These are phyloP conservation scores for Stellera chamaejasme DNA, from an alignment of 345 rosid genomes.

Conservation along the genomic window DNA sequence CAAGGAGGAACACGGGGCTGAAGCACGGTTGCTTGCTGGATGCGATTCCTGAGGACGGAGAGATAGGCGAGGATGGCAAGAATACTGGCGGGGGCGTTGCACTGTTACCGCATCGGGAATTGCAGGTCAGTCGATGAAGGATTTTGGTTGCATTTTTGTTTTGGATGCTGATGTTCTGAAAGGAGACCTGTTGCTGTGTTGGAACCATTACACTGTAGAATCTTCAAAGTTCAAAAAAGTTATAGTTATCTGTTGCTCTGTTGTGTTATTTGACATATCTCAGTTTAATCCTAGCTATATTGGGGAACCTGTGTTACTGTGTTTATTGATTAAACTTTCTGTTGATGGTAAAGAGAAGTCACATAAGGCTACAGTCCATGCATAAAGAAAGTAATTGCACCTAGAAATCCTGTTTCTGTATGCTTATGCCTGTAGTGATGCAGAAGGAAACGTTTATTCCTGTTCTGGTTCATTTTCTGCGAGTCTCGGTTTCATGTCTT, in stretches of 20 bases:
- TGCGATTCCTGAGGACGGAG: constrained; percentile 89
- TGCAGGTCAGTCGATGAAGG: constrained; percentile 32
- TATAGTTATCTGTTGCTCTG: neutral
- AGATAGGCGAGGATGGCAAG: constrained; percentile 41
- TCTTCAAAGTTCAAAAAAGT: neutral
- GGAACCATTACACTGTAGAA: neutral
- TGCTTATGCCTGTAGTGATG: too few relatives aligned
- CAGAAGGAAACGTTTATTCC: too few relatives aligned
- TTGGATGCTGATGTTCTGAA: neutral
- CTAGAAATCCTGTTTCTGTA: too few relatives aligned
- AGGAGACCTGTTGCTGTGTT: neutral
- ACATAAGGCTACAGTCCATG: too few relatives aligned
- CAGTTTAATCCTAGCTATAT: too few relatives aligned
- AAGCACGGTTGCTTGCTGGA: constrained; percentile 46
- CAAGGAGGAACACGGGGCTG: constrained; percentile 48
- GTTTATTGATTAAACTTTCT: too few relatives aligned
- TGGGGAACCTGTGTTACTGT: too few relatives aligned
- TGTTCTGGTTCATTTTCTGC: too few relatives aligned
- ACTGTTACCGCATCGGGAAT: constrained; percentile 31
- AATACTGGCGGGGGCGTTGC: constrained; percentile 13
- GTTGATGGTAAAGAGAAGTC: too few relatives aligned
- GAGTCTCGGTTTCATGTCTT: too few relatives aligned
- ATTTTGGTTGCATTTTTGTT: neutral
- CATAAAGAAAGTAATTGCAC: too few relatives aligned
- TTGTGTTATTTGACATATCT: neutral